Base-by-base conservation (phyloP, 139 green algal genomes). In the Coelastrella sp. region DNA sequence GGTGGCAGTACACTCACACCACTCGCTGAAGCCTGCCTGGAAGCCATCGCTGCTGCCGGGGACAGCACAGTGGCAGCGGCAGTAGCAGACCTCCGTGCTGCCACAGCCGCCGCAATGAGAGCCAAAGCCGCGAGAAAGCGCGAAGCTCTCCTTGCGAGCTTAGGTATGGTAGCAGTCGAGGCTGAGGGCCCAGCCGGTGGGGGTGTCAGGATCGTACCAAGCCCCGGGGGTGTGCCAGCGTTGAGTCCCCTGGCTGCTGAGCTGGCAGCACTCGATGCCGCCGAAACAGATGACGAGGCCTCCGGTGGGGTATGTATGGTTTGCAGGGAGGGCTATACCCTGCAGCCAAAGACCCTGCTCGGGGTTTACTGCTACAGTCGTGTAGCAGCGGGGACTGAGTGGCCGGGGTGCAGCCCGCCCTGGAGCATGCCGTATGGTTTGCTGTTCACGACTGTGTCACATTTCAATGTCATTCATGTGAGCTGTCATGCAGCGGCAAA, bases 401-500 rank as follows among this genome's bases (percentile, higher is more conserved):
- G 73, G 73, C 73, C 84, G 3, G 85, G 85, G 19, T 89, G 85
- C 58, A 68, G 58, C 5, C 82, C 92, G 86, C 89, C 77, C 76
- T 77, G 68, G 58, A n/a, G 66, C 7, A 57, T 47, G 23, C 76
- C 81, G 54, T 66, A 80, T 11, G 61, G 57, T 19, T 16, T 74
- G 89, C 75, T 91, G 59, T 88, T 91, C 68, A 90, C 81, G 5
- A 89, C 68, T 23, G 92, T 95, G 7, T 90, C 58, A 47, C 94
- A 97, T 85, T 97, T 96, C 90, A 97, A 96, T 83, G 77, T 95
- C 5, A 97, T 97, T 78, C 95, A 97, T 83, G 91, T 93, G 6
- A 83, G 54, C 85, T 97, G 95, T 79, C 95, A 97, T 79, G 71
- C 79, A 7, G 89, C 92, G 3, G 95, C 95, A 2, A 90, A 92